Percentiles rank a stretch among this genome's conserved stretches.
These are phyloP conservation scores for Gypsophila paniculata DNA, from an alignment of 179 eudicot genomes.

Conservation along the genomic window DNA sequence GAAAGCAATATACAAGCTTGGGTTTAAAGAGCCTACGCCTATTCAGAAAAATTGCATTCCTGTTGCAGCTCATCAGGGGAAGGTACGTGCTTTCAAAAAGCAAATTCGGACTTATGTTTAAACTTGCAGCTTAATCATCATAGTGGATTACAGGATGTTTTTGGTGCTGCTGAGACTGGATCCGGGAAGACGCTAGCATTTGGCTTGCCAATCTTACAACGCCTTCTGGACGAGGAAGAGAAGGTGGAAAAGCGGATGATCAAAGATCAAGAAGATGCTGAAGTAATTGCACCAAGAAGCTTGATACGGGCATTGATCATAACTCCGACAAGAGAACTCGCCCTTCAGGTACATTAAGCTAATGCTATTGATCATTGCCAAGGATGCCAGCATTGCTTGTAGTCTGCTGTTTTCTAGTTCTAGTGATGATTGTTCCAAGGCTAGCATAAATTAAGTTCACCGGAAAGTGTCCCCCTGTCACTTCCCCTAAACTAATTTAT, in stretches of 20 bases:
- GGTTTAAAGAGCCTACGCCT: constrained; percentile 88
- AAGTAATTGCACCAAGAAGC: constrained; percentile 51
- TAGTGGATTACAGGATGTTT: constrained; percentile 60
- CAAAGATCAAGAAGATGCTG: constrained; percentile 47
- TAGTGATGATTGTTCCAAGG: neutral
- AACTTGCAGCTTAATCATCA: constrained; percentile 3
- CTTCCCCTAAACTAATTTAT: neutral
- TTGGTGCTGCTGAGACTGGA: constrained; percentile 99
- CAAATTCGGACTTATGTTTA: constrained; percentile 3
- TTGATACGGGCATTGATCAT: constrained; percentile 73
- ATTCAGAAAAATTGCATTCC: constrained; percentile 93
- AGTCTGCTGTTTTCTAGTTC: neutral
- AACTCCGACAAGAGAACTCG: constrained; percentile 96
- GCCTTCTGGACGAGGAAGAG: constrained; percentile 88
- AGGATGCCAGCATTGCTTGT: neutral
- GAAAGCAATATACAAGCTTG: constrained; percentile 71
- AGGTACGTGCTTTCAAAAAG: constrained; percentile 42
- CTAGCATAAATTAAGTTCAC: neutral
- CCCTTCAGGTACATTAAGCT: constrained; percentile 62
- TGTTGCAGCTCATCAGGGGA: constrained; percentile 97
- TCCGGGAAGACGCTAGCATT: constrained; percentile 98
- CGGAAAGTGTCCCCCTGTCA: neutral
- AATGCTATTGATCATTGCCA: neutral
- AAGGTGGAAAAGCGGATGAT: constrained; percentile 47
- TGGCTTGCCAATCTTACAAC: constrained; percentile 92